Evolutionary conservation across 208 protist species (phyloP).

Genomic region (Trypanosoma grayi): DNA sequence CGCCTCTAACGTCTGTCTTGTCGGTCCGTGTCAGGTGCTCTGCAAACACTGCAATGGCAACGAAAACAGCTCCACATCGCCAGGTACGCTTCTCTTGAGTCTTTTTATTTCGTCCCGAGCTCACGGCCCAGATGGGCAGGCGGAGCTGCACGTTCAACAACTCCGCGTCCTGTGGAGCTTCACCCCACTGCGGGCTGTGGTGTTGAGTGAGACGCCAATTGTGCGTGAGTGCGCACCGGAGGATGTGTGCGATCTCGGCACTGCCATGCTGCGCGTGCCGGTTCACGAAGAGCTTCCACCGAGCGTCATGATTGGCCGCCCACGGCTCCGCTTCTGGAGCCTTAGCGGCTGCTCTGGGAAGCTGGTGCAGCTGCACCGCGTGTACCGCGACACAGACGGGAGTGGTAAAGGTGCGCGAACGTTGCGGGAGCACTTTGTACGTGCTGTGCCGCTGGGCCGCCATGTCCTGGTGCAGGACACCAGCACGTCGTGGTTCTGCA

Average conservation of each 20-base stretch:
- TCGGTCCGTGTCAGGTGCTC: conserved; percentile 61
- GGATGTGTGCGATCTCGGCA: conserved; percentile 48
- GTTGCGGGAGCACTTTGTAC: conserved; percentile 38
- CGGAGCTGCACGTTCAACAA: conserved; percentile 41
- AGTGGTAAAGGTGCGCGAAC: conserved; percentile 24
- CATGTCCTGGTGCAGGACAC: conserved; percentile 22
- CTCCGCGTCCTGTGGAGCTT: conserved; percentile 32
- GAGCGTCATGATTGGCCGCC: conserved; percentile 38
- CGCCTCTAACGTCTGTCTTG: conserved; percentile 37
- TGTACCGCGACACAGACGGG: conserved; percentile 30
- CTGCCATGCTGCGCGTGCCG: conserved; percentile 28
- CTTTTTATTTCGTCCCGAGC: conserved; percentile 44
- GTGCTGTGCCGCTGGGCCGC: conserved; percentile 43
- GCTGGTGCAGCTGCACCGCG: conserved; percentile 26
- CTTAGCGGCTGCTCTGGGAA: conserved; percentile 42
- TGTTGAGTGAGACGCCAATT: conserved; percentile 35
- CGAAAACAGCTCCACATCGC: not conserved
- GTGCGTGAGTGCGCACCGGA: conserved; percentile 36
- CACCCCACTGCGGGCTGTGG: conserved; percentile 26
- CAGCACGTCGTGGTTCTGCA: conserved; percentile 34
- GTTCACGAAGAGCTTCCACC: conserved; percentile 22
- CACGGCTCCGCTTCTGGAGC: conserved; percentile 39
- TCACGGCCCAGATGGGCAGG: conserved; percentile 10
- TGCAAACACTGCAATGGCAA: conserved; percentile 39
- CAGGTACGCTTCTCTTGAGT: conserved; percentile 25